Conservation (phyloP, 805 yeast genomes). For the Hanseniaspora osmophila region DNA sequence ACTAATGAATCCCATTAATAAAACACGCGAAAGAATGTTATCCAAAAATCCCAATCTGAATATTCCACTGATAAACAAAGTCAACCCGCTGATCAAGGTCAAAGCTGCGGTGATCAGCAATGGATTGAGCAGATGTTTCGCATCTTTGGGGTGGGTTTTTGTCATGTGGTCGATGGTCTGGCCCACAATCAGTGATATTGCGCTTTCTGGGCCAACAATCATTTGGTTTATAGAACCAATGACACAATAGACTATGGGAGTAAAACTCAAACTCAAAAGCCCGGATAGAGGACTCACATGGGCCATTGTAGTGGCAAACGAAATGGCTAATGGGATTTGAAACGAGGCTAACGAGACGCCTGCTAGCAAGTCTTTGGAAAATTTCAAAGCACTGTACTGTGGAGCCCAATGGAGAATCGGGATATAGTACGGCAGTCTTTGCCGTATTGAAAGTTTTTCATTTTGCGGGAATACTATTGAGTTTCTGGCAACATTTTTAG, state of each 20-base stretch:
- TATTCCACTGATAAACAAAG: conserved; percentile 58
- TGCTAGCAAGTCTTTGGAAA: conserved; percentile 57
- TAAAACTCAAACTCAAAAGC: conserved; percentile 56
- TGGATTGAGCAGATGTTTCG: conserved; percentile 27
- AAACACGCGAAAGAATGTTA: conserved; percentile 60
- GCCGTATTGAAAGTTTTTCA: conserved; percentile 9
- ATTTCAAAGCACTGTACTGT: conserved; percentile 26
- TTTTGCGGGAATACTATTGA: neutral
- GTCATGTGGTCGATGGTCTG: conserved; percentile 52
- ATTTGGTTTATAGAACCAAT: conserved; percentile 79
- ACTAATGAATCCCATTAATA: conserved; percentile 69
- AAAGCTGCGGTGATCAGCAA: conserved; percentile 52
- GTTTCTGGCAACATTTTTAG: neutral
- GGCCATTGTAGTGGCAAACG: conserved; percentile 70
- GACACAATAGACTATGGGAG: conserved; percentile 64
- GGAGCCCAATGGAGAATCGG: conserved; percentile 61
- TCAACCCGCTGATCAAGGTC: conserved; percentile 62
- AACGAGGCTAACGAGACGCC: conserved; percentile 82
- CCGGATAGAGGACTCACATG: conserved; percentile 76
- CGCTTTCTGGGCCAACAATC: conserved; percentile 88
- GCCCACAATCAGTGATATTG: conserved; percentile 71
- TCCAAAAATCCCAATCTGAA: conserved; percentile 79
- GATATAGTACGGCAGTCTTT: conserved; percentile 41
- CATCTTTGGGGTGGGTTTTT: conserved; percentile 17
- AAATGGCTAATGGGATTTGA: conserved; percentile 69